phyloP scores from a whole-genome alignment of 345 rosid genomes.

The Anastatica hierochuntica region DNA sequence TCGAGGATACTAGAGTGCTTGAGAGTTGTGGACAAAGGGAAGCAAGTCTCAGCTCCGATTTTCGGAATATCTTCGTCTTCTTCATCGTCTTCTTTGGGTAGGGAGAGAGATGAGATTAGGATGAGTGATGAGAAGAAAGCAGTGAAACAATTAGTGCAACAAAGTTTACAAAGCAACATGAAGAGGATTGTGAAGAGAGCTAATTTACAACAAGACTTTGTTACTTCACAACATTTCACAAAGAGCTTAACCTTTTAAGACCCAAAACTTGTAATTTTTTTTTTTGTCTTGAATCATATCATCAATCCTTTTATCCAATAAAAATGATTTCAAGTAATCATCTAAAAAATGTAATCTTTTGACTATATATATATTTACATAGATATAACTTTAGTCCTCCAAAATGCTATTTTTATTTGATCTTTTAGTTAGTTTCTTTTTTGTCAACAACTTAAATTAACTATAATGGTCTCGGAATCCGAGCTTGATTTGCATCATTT shows the following conservation, averaged over 20 bases:
- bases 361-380: no score
- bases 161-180: slow-evolving; percentile 89
- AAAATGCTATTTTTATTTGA: no score
- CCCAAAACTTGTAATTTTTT: background rate
- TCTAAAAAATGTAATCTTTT: no score
- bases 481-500: no score
- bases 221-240: slow-evolving; percentile 73
- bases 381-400: no score
- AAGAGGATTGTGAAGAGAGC: slow-evolving; percentile 86
- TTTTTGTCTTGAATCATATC: background rate
- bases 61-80: slow-evolving; percentile 54
- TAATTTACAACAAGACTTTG: slow-evolving; percentile 76
- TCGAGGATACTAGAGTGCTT: slow-evolving; percentile 72
- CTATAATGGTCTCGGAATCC: no score
- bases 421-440: no score
- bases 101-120: slow-evolving; percentile 36
- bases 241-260: slow-evolving; percentile 78
- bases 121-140: slow-evolving; percentile 94
- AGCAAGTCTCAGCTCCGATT: slow-evolving; percentile 81
- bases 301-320: background rate
- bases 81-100: slow-evolving; percentile 19
- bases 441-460: no score
- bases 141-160: slow-evolving; percentile 76
- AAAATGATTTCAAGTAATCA: background rate
- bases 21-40: slow-evolving; percentile 69